Evolutionary conservation across 805 yeast species (phyloP).

Genomic region (Torulaspora delbrueckii): DNA sequence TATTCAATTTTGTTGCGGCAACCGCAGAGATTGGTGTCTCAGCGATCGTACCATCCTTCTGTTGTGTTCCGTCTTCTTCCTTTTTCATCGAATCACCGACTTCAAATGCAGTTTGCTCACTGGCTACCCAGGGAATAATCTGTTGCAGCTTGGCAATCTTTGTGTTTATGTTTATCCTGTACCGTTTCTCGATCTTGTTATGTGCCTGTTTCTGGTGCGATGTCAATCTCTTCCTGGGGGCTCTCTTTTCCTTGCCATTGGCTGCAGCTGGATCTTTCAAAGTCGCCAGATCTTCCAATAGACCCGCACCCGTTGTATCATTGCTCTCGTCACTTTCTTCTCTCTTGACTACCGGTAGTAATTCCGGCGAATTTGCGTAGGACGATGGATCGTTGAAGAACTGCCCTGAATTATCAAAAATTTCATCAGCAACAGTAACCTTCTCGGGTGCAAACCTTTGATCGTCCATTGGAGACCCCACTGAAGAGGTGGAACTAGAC

Average conservation of each 20-base stretch:
- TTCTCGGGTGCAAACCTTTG: constrained; percentile 1
- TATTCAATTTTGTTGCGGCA: constrained; percentile 46
- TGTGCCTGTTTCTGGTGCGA: constrained; percentile 64
- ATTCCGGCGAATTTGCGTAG: constrained; percentile 10
- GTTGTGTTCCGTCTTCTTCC: constrained; percentile 1
- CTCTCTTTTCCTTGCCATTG: constrained; percentile 40
- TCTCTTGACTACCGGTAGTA: constrained; percentile 2
- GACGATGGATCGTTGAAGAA: constrained; percentile 13
- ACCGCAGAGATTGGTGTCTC: constrained; percentile 9
- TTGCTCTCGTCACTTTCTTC: constrained; percentile 6
- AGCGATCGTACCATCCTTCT: constrained; percentile 1
- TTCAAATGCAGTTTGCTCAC: constrained; percentile 59
- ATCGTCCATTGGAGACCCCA: constrained; percentile 19
- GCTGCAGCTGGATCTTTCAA: constrained; percentile 2
- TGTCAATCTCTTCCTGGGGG: constrained; percentile 52
- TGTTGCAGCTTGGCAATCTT: constrained; percentile 64
- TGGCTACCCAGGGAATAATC: constrained; percentile 62
- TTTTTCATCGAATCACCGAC: constrained; percentile 21
- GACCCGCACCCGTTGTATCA: neutral
- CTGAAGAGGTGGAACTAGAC: constrained; percentile 24
- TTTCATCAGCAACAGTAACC: neutral
- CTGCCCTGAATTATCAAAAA: constrained; percentile 4
- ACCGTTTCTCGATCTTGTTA: constrained; percentile 65
- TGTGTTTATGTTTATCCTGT: constrained; percentile 65
- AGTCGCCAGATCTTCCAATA: constrained; percentile 3